Percentiles rank a stretch among this genome's conserved stretches.
Evolutionary conservation across 2,329 filamentous ascomycete species (phyloP).

Genomic region (Pseudogymnoascus sp.): DNA sequence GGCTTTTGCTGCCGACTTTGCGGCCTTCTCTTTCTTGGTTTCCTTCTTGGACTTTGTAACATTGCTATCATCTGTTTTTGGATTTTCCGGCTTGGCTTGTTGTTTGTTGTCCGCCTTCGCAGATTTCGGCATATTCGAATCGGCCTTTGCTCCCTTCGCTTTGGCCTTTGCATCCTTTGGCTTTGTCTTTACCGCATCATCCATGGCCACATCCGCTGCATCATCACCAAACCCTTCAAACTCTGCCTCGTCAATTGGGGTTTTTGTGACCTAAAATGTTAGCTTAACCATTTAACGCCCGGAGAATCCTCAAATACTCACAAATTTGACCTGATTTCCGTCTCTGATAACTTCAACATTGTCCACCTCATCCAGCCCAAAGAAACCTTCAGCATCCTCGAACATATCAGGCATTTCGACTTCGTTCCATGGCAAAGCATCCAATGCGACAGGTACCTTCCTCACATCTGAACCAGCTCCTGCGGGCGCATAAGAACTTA

Average conservation of each 20-base stretch:
- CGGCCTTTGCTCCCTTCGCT: constrained; percentile 20
- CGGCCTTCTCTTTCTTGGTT: constrained; percentile 27
- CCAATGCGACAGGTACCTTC: constrained; percentile 38
- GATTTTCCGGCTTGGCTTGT: not conserved
- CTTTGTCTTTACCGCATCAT: not conserved
- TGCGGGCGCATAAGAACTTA: constrained; percentile 11
- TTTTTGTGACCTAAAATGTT: constrained; percentile 18
- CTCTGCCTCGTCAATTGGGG: constrained; percentile 42
- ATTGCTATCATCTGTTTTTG: constrained; percentile 22
- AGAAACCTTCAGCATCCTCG: constrained; percentile 90
- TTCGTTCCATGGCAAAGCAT: constrained; percentile 49
- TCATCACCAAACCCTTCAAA: constrained; percentile 60
- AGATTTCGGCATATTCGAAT: not conserved
- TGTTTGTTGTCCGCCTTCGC: constrained; percentile 26
- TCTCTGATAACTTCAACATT: constrained; percentile 77
- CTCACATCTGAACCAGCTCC: constrained; percentile 12
- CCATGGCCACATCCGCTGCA: constrained; percentile 19
- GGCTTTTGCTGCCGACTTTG: constrained; percentile 20
- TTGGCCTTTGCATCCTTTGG: constrained; percentile 20
- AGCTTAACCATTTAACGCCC: constrained; percentile 12
- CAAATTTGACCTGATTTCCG: constrained; percentile 51
- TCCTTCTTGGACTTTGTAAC: constrained; percentile 18
- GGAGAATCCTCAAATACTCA: constrained; percentile 28
- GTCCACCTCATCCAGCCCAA: constrained; percentile 83
- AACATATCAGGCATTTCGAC: constrained; percentile 67